Base-by-base conservation (phyloP, 495 filamentous ascomycete genomes). In the Neurospora sp. region DNA sequence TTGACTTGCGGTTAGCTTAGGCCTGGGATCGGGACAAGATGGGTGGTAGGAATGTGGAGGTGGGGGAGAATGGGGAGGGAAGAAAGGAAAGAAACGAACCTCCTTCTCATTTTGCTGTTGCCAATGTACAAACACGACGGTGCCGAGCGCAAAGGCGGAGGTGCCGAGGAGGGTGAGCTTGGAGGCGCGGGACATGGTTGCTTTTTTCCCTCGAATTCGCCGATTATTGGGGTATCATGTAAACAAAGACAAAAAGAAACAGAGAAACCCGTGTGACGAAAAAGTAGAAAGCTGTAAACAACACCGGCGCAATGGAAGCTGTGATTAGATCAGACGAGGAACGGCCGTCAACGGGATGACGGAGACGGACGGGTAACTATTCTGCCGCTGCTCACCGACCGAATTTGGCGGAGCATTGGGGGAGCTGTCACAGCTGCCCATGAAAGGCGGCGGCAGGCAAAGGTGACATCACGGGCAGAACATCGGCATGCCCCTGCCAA, bases 81-180 rank as follows among this genome's bases (percentile, higher is more conserved):
- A 46, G 23, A 42, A 70, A 66, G 73, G 46, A 39, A 35, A 27
- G 16, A 5, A 11, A 81, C 88, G 72, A 83, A 97, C 95, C 79
- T 89, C 89, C 87, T 93, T 92, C 80, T 99, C 96, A n/a, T 87
- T 83, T 75, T 90, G 88, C 82, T 99, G 96, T 73, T 92, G 85
- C 83, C 90, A 92, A 80, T 99, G 96, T 71, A 99, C 96, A 80
- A 97, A 92, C 71, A 89, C 86, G 73, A 98, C 88, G 46, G 94
- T 95, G 66, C 88, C 86, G 23, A 89, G 86, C 16, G 94, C 93
- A 74, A 92, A 90, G 70, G 93, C 84, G 31, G 91, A 90, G 0
- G 94, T 98, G 40, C 86, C 87, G 38, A 89, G 86, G 18, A 99
- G 87, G 11, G 96, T 98, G 75, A 93, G 79, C 79, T 97, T 97